Conservation (phyloP, 495 filamentous ascomycete species). For the Penicillium ochrochloron region DNA sequence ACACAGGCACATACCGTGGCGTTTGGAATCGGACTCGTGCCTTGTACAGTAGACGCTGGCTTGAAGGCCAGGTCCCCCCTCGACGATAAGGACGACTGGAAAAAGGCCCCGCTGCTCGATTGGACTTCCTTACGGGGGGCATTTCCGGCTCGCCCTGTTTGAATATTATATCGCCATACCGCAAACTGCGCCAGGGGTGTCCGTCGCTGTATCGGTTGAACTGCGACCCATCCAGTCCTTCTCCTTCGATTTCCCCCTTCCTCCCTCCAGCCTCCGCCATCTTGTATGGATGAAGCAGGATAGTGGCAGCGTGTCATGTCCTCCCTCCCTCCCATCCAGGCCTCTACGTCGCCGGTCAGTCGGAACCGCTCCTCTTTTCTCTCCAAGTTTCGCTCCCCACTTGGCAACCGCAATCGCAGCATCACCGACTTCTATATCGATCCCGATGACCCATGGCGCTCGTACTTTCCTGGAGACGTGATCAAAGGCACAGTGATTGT, state of each 20-base stretch:
- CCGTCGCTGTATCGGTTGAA: neutral
- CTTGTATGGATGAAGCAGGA: constrained; percentile 47
- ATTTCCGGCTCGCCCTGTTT: constrained; percentile 12
- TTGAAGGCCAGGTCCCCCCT: constrained; percentile 17
- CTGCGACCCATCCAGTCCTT: constrained; percentile 14
- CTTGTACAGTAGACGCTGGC: constrained; percentile 1
- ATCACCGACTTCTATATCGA: constrained; percentile 78
- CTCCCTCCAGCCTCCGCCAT: constrained; percentile 20
- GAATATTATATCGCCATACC: neutral
- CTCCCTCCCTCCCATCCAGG: constrained; percentile 42
- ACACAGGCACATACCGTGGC: constrained; percentile 24
- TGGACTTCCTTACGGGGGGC: constrained; percentile 19
- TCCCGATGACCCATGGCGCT: constrained; percentile 83
- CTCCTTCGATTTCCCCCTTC: constrained; percentile 17
- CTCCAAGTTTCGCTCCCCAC: constrained; percentile 62
- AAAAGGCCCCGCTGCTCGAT: constrained; percentile 22
- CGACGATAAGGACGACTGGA: constrained; percentile 17
- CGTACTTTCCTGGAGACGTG: constrained; percentile 72
- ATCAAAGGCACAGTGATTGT: constrained; percentile 78
- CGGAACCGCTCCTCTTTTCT: constrained; percentile 58
- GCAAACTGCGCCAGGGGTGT: neutral
- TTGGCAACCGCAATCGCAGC: constrained; percentile 70
- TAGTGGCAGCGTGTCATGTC: constrained; percentile 52
- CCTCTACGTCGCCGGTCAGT: constrained; percentile 45
- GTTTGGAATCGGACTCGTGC: constrained; percentile 29